These are phyloP conservation scores for Chlorokybus atmophyticus DNA, from an alignment of 139 green algal genomes.

Conservation along the genomic window DNA sequence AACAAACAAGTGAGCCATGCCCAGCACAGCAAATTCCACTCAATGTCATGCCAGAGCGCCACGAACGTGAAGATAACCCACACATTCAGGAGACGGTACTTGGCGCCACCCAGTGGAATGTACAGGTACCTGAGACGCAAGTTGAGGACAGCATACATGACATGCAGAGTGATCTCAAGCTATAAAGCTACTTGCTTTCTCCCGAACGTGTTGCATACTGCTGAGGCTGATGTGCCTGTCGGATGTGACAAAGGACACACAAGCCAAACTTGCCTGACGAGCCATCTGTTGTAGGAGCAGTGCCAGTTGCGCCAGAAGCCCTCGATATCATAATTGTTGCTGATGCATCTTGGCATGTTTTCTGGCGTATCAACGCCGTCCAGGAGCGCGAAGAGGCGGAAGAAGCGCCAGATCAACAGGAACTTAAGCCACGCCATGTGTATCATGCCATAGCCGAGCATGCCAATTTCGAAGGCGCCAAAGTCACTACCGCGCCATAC, in stretches of 20 bases:
- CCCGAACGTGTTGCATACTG: too few relatives aligned
- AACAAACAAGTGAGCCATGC: conserved; percentile 28
- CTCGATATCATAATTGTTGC: conserved; percentile 84
- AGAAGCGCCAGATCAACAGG: conserved; percentile 42
- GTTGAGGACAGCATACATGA: background rate
- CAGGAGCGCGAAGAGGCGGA: conserved; percentile 47
- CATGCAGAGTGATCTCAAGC: too few relatives aligned
- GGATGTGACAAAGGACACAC: too few relatives aligned
- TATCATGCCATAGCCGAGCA: conserved; percentile 42
- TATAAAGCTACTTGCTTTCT: too few relatives aligned
- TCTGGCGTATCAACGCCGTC: conserved; percentile 56
- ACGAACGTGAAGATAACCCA: conserved; percentile 94
- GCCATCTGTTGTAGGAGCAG: conserved; percentile 67
- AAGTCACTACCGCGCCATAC: too few relatives aligned
- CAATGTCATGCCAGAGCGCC: conserved; percentile 86
- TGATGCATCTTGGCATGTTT: conserved; percentile 88
- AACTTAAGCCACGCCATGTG: conserved; percentile 91
- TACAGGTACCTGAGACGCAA: conserved; percentile 64
- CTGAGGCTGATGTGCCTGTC: too few relatives aligned
- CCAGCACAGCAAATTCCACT: conserved; percentile 39
- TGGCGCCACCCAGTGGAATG: conserved; percentile 66
- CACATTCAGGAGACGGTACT: conserved; percentile 45
- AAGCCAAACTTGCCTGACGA: conserved; percentile 27
- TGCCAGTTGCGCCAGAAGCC: conserved; percentile 81
- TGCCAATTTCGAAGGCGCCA: conserved; percentile 9